Conservation (phyloP, 2,329 filamentous ascomycete species). For the Trichoderma guizhouense region DNA sequence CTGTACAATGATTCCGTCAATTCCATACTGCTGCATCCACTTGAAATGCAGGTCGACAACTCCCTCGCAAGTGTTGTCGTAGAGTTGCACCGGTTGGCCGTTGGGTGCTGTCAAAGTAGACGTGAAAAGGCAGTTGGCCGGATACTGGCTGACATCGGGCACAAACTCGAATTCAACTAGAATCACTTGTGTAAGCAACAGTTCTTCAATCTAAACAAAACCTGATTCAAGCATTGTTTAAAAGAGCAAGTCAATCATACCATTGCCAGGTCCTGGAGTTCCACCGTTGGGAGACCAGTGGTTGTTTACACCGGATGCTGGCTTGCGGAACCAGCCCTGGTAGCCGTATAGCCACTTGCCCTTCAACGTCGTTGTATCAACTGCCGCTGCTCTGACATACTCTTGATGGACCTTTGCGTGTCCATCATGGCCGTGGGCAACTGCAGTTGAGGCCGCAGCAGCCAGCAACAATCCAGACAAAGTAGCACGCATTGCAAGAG, state of each 20-base stretch:
- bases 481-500: not conserved
- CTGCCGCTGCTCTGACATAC: not conserved
- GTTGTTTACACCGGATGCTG: constrained; percentile 3
- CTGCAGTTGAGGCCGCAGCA: not conserved
- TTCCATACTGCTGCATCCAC: constrained; percentile 15
- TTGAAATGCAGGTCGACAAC: constrained; percentile 13
- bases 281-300: constrained; percentile 14
- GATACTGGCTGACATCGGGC: constrained; percentile 14
- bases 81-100: constrained; percentile 2
- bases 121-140: not conserved
- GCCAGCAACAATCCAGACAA: not conserved
- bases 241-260: not conserved
- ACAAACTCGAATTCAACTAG: constrained; percentile 11
- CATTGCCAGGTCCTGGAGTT: constrained; percentile 8
- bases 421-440: not conserved
- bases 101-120: constrained; percentile 10
- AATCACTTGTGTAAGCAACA: not conserved
- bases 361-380: not conserved
- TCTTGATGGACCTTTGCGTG: not conserved
- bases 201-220: not conserved
- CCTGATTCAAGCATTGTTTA: not conserved
- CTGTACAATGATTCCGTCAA: constrained; percentile 5
- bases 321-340: constrained; percentile 15
- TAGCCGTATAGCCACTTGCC: constrained; percentile 18
- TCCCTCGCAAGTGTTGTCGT: constrained; percentile 13